A percentile compares a stretch with the other conserved stretches of the same genome.
These are phyloP conservation scores for Kluyveromyces nonfermentans DNA, from an alignment of 805 yeast genomes.

Conservation along the genomic window DNA sequence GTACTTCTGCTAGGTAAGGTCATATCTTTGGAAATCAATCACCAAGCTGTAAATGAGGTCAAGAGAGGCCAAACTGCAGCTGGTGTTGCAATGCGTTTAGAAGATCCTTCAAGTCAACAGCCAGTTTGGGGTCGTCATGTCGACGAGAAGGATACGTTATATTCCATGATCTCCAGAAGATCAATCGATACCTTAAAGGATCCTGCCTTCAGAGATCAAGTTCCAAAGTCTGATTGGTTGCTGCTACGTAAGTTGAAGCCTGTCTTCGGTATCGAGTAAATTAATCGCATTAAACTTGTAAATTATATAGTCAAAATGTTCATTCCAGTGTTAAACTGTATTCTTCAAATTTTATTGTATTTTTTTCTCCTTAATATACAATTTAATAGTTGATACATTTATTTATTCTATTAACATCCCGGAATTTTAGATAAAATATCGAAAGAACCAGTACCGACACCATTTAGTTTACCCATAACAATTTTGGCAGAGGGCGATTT, in stretches of 20 bases:
- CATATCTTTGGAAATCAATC: constrained; percentile 90
- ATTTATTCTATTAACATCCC: constrained; percentile 6
- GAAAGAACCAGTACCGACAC: constrained; percentile 94
- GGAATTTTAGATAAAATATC: constrained; percentile 51
- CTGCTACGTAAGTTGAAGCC: constrained; percentile 82
- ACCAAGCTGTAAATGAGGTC: constrained; percentile 66
- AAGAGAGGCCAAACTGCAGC: constrained; percentile 94
- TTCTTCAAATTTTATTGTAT: not conserved
- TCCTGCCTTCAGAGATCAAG: constrained; percentile 93
- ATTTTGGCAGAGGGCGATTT: constrained; percentile 90
- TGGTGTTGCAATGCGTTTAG: constrained; percentile 98
- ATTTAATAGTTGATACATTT: too few relatives aligned
- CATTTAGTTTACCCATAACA: constrained; percentile 82
- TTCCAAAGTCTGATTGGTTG: constrained; percentile 92
- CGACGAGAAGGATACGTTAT: constrained; percentile 82
- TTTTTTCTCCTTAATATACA: not conserved
- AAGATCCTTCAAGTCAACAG: constrained; percentile 82
- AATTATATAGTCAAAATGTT: not conserved
- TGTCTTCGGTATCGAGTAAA: constrained; percentile 62
- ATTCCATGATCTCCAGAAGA: constrained; percentile 82
- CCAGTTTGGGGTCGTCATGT: constrained; percentile 99
- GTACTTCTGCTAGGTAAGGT: constrained; percentile 75
- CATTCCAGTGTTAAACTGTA: not conserved
- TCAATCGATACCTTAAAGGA: constrained; percentile 97
- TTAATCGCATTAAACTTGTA: constrained; percentile 2